Percentiles rank a stretch among this genome's conserved stretches.
Evolutionary conservation across 2,329 filamentous ascomycete species (phyloP).

Genomic region (Shiraia bambusicola): DNA sequence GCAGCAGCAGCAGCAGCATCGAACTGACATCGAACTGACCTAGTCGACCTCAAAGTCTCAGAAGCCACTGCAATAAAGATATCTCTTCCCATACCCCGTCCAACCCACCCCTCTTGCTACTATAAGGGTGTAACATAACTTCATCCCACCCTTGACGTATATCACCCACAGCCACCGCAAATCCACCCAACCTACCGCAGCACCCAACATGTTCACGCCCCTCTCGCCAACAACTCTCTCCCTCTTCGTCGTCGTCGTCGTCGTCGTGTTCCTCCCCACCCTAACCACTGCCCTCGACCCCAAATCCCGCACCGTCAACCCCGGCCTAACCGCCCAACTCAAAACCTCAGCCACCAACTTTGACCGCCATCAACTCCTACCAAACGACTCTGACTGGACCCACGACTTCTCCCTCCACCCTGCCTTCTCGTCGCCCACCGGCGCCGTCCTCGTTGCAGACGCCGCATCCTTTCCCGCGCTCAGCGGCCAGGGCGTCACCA

Average conservation of each 20-base stretch:
- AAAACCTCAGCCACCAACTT: conserved; percentile 48
- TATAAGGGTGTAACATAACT: too few relatives aligned
- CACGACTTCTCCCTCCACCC: conserved; percentile 52
- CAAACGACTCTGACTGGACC: conserved; percentile 48
- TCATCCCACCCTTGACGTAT: too few relatives aligned
- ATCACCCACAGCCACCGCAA: too few relatives aligned
- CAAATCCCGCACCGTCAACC: conserved; percentile 46
- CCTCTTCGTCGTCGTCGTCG: conserved; percentile 4
- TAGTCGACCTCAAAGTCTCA: too few relatives aligned
- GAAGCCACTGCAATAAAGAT: too few relatives aligned
- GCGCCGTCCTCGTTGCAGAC: conserved; percentile 55
- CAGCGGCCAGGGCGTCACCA: conserved; percentile 51
- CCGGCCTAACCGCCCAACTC: conserved; percentile 42
- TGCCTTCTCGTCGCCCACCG: conserved; percentile 50
- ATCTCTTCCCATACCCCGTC: too few relatives aligned
- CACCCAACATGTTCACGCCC: neutral
- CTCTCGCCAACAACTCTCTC: neutral
- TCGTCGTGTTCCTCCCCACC: conserved; percentile 10
- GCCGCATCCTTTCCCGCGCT: conserved; percentile 54
- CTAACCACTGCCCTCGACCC: conserved; percentile 22
- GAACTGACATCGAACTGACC: too few relatives aligned
- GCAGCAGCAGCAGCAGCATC: too few relatives aligned
- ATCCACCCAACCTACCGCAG: neutral
- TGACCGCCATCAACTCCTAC: conserved; percentile 48
- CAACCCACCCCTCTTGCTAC: too few relatives aligned